Base-by-base conservation (phyloP, 1,139 yeast species). In the Pneumocystis oryctolagi region DNA sequence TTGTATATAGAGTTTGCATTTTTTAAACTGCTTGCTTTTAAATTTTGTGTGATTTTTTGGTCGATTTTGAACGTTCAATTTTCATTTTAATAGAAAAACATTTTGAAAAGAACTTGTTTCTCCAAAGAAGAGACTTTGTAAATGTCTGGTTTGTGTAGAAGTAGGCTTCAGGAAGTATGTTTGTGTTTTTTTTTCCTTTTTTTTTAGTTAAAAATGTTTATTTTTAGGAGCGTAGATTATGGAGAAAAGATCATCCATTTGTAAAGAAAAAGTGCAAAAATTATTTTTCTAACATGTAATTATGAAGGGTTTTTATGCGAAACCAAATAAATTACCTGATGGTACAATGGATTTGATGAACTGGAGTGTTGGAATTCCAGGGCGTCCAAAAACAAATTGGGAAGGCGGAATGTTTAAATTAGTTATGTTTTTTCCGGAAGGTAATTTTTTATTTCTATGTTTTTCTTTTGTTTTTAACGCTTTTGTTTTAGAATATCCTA, bases 191-290 rank as follows among this genome's bases (percentile, higher is more conserved):
- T 55, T 64, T n/a, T 5, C n/a, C 42, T 39, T 39, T 34, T 56
- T 59, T 53, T 59, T 35, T 30, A 40, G 34, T 30, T 39, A 55
- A 30, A 18, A 53, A 35, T 59, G 28, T 1, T 2, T 37, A 35
- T 28, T 39, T 53, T 53, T 61, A 65, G 47, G 66, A 65, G 57
- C 64, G 97, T 73, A 92, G 90, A 75, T 90, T 87, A 73, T 92
- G 99, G 99, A 83, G 99, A 69, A 92, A 89, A 74, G 97, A 90
- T 73, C 99, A 94, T 73, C 99, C 99, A 0, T 92, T 89, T 74
- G 66, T 62, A 62, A 60, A 62, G 40, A 37, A 47, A 47, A 9
- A 18, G n/a, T 20, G 16, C 5, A 2, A 47, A 47, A 20, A n/a
- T 2, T 31, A 20, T 18, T 14, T 6, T 20, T 57, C 18, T n/a